Evolutionary conservation across 148 eudicot species (phyloP), one percentile per base, ranked within the genome.

Genomic region (Rhododendron kiyosumense): DNA sequence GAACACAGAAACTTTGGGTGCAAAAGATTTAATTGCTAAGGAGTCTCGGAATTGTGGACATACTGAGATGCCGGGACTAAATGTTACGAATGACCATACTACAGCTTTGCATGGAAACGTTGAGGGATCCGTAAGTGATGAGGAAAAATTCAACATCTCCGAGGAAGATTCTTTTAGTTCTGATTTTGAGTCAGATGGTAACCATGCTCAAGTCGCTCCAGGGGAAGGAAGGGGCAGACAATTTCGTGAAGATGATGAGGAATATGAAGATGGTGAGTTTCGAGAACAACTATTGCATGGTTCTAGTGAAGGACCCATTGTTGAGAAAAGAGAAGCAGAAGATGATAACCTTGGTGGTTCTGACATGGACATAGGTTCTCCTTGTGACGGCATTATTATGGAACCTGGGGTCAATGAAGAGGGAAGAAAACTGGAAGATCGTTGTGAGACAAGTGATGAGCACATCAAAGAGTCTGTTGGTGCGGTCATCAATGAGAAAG

Each of bases 241-340:
- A 8, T 32, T 34, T 77, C 69, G 9, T 20, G 86, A 74, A 83
- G 89, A 74, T 80, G 92, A 85, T 59, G 89, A 88, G 30, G 92
- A 88, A 26, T 90, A 88, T 81, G 92, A 90, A 81, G 92, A 90
- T 81, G 90, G 92, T 84, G 92, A 90, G 88, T 85, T 90, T 67
- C 86, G 90, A 76, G 90, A 85, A 71, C 75, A 84, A 30, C 45
- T 80, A 20, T 67, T 46, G 83, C 83, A 65, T 20, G 17, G 82
- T 38, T 73, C 83, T 13, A 75, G 54, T 26, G 90, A 81, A 75
- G 83, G 69, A 18, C 76, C 86, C 0, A 34, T 61, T 85, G 77
- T 46, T 49, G 86, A 85, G 36, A 73, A 49, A 34, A 81, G 71
- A 86, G 84, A 87, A 22, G 46, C 61, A 30, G 88, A 61, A 17